These are phyloP conservation scores for Aspergillus pseudoviridinutans DNA, from an alignment of 2,329 filamentous ascomycete species.

Conservation along the genomic window DNA sequence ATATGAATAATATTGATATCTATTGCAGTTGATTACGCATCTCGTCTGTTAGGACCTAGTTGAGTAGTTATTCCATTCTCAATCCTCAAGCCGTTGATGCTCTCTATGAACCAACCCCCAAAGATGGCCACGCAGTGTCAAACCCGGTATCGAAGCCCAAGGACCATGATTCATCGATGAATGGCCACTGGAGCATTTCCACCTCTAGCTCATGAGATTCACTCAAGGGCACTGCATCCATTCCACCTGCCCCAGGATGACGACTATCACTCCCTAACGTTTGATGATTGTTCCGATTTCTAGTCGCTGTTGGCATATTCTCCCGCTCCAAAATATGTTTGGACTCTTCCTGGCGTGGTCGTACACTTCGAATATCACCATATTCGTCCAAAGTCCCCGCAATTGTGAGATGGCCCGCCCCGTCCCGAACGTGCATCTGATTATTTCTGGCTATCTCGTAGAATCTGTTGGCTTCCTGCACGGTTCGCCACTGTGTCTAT, in stretches of 20 bases:
- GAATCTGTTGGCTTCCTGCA: constrained; percentile 34
- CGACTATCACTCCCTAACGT: neutral
- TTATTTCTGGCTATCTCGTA: constrained; percentile 30
- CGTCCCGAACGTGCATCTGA: constrained; percentile 17
- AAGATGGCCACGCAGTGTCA: constrained; percentile 26
- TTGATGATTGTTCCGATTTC: neutral
- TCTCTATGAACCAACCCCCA: neutral
- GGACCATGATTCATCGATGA: constrained; percentile 35
- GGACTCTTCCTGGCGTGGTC: constrained; percentile 19
- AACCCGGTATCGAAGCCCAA: constrained; percentile 30
- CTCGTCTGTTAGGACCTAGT: too few relatives aligned
- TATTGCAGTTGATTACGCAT: too few relatives aligned
- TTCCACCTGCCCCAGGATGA: neutral
- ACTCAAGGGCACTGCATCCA: neutral
- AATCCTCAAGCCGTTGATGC: neutral
- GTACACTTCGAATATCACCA: constrained; percentile 30
- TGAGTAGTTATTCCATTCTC: neutral
- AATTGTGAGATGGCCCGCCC: constrained; percentile 26
- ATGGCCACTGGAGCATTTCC: constrained; percentile 37
- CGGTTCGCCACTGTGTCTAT: constrained; percentile 29
- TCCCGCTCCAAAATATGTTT: constrained; percentile 8
- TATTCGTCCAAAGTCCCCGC: constrained; percentile 35
- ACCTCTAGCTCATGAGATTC: constrained; percentile 27
- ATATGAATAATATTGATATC: too few relatives aligned
- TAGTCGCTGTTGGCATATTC: neutral